Evolutionary conservation across 2,329 filamentous ascomycete genomes (phyloP), one percentile per base, ranked within the genome.

Genomic region (Simplicillium sp.): DNA sequence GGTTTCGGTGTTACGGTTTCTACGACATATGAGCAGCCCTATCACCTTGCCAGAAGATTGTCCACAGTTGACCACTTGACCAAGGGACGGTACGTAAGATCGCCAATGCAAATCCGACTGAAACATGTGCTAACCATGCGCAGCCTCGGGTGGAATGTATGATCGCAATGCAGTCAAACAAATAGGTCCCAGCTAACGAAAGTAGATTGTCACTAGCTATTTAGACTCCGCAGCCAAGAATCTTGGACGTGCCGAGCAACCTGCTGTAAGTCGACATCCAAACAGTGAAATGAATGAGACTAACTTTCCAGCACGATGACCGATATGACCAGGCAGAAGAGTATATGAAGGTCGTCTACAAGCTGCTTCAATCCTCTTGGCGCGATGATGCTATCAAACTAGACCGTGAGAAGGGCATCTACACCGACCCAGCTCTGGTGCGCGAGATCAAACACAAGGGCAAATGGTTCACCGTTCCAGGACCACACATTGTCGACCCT

Each of bases 1-100:
- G 78, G 74, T 0, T 85, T 86, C 46, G 82, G 82, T 0, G 77
- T 85, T 5, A 86, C 82, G 0, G 74, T 80, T 2, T 75, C 76
- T 2, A 84, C 81, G 2, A 84, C 80, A 0, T 86, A 85, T 45
- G 81, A 86, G 52, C 74, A 80, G 50, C 82, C 82, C 0, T 86
- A 82, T 52, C 77, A 83, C 49, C 62, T 86, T 16, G 82, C 82
- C 0, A 61, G 82, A 29, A 63, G 80, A 11, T 54, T 85, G 15
- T 80, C 75, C 0, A 85, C 81, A 0, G 66, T 83, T 0, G 82
- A 86, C 50, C 82, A 86, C 53, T 60, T 86, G 3, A 80, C 72
- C 1, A 75, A 75, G 42, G 80, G 81, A 39, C 67, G 80, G 59
- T 68, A 54, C 28, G 52, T 42, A 8, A n/a, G 9, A 14, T 13